A percentile compares a stretch with the other conserved stretches of the same genome.
Conservation (phyloP, 352 stramenopile genomes). For the Pythium vanterpoolii region DNA sequence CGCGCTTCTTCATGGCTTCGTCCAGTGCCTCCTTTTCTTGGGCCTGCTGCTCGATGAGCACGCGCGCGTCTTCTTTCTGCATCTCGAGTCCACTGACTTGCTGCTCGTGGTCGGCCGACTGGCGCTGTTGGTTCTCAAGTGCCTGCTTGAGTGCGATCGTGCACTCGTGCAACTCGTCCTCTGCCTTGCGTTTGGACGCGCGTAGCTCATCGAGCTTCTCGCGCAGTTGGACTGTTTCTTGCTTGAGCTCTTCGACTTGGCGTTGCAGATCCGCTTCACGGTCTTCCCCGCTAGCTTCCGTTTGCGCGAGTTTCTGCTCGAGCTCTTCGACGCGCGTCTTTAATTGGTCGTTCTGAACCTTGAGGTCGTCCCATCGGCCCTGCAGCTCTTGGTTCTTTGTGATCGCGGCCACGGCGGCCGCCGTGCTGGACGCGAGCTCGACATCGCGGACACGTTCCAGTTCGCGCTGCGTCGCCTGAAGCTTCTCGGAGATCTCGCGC, state of each 20-base stretch:
- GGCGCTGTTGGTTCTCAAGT: constrained; percentile 40
- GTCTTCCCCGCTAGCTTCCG: constrained; percentile 34
- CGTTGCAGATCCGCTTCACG: constrained; percentile 45
- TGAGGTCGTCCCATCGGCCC: constrained; percentile 45
- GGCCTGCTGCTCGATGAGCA: constrained; percentile 36
- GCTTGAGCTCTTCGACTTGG: constrained; percentile 46
- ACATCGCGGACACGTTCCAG: constrained; percentile 40
- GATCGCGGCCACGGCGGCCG: constrained; percentile 39
- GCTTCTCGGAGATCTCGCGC: constrained; percentile 49
- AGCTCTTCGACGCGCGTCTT: constrained; percentile 60
- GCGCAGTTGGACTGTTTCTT: constrained; percentile 42
- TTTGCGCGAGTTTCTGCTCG: constrained; percentile 38
- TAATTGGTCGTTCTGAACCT: constrained; percentile 51
- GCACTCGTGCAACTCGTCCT: constrained; percentile 46
- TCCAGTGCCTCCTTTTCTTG: constrained; percentile 35
- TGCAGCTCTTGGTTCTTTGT: constrained; percentile 59
- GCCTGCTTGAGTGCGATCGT: constrained; percentile 39
- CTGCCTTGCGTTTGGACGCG: constrained; percentile 41
- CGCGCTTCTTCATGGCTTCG: constrained; percentile 32
- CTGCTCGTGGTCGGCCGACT: constrained; percentile 39
- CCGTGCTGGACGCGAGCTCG: constrained; percentile 44
- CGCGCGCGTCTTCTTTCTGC: constrained; percentile 49
- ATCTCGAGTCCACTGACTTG: constrained; percentile 40
- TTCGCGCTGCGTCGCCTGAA: constrained; percentile 46
- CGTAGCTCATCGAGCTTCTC: constrained; percentile 49